Conservation (phyloP, 2,329 filamentous ascomycete species). For the Epichloe amarillans region DNA sequence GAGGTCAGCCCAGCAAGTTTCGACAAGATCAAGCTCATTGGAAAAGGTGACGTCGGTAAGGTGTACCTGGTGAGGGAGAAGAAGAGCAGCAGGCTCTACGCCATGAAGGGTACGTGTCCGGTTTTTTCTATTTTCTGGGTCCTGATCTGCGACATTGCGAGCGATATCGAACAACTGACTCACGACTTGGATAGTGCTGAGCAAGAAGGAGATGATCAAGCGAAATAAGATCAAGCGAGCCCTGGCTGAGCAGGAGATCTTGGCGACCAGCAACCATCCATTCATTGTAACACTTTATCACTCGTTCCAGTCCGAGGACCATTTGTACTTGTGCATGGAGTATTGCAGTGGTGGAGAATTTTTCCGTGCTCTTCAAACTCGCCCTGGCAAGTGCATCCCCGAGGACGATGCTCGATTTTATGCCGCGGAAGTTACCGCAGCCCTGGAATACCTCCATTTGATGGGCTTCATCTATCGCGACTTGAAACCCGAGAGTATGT, state of each 20-base stretch:
- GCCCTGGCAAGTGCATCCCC: constrained; percentile 91
- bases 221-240: constrained; percentile 99
- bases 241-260: constrained; percentile 91
- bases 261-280: constrained; percentile 95
- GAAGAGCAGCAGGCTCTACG: constrained; percentile 89
- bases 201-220: constrained; percentile 99
- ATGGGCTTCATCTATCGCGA: constrained; percentile 99
- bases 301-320: constrained; percentile 97
- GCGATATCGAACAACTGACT: background rate
- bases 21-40: constrained; percentile 98
- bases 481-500: constrained; percentile 89
- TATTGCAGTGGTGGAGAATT: constrained; percentile 99
- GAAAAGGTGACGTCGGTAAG: constrained; percentile 97
- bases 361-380: constrained; percentile 89
- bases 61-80: constrained; percentile 96
- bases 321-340: constrained; percentile 99
- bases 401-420: constrained; percentile 97
- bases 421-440: constrained; percentile 91
- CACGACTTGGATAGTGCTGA: constrained; percentile 54
- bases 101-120: constrained; percentile 78
- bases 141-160: background rate
- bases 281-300: constrained; percentile 99
- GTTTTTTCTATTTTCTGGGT: no score
- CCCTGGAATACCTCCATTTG: constrained; percentile 88
- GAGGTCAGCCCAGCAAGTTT: constrained; percentile 93